Evolutionary conservation across 352 stramenopile genomes (phyloP).

Genomic region (Pelagophyceae sp.): DNA sequence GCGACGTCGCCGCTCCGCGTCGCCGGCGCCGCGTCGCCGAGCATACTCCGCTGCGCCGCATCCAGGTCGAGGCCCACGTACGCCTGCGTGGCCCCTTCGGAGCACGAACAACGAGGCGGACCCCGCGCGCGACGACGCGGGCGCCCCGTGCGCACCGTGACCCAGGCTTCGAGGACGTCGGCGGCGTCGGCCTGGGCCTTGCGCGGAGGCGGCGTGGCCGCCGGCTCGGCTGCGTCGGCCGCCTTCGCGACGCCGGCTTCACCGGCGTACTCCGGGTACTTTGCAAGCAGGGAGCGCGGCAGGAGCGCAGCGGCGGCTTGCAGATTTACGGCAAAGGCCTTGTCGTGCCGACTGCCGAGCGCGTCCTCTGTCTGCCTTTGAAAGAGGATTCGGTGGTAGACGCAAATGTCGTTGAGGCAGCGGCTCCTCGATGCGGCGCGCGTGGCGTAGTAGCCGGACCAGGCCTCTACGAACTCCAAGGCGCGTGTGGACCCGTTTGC

Average conservation of each 20-base stretch:
- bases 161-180: background rate
- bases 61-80: no score
- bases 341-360: no score
- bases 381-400: constrained; percentile 3
- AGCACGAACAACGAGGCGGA: background rate
- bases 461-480: background rate
- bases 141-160: background rate
- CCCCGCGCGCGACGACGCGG: background rate
- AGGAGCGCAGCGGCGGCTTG: no score
- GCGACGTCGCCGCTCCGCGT: background rate
- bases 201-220: background rate
- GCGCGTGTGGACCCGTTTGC: background rate
- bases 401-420: constrained; percentile 22
- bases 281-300: no score
- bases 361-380: no score
- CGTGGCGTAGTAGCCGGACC: constrained; percentile 9
- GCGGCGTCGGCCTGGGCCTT: background rate
- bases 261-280: no score
- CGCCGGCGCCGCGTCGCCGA: no score
- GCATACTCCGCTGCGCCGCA: no score
- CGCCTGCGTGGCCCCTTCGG: background rate
- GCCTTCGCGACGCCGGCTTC: background rate
- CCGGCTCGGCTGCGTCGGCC: background rate
- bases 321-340: no score
- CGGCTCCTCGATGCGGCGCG: background rate